Evolutionary conservation across 1,139 yeast genomes (phyloP).

Genomic region (Pichia sp.): DNA sequence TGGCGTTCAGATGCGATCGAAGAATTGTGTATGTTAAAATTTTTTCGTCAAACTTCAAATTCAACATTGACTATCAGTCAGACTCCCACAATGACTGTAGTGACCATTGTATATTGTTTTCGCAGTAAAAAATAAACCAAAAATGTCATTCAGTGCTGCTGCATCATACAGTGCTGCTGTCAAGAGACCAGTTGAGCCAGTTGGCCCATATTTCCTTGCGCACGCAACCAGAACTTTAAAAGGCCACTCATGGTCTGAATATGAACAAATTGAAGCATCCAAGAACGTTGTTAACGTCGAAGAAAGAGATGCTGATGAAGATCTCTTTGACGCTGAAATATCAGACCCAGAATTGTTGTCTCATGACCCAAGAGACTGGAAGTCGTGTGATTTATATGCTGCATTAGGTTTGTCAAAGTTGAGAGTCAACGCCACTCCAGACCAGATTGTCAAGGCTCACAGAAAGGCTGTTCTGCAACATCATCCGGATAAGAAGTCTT

Average conservation of each 20-base stretch:
- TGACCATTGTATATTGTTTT: too few relatives aligned
- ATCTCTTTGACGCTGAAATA: constrained; percentile 62
- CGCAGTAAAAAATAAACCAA: too few relatives aligned
- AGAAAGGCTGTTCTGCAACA: constrained; percentile 95
- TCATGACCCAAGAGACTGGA: constrained; percentile 98
- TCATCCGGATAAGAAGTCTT: constrained; percentile 95
- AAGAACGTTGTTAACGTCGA: constrained; percentile 75
- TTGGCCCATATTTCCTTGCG: constrained; percentile 91
- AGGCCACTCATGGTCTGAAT: constrained; percentile 99
- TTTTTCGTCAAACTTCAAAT: too few relatives aligned
- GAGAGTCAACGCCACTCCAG: constrained; percentile 88
- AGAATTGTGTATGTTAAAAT: too few relatives aligned
- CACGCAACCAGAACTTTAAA: constrained; percentile 95
- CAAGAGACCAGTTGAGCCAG: constrained; percentile 92
- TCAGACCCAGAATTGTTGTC: constrained; percentile 61
- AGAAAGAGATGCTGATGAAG: constrained; percentile 66
- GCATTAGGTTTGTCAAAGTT: constrained; percentile 90
- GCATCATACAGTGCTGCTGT: constrained; percentile 54
- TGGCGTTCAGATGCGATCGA: too few relatives aligned
- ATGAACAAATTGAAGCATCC: constrained; percentile 89
- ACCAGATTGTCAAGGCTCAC: constrained; percentile 93
- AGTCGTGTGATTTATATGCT: constrained; percentile 91
- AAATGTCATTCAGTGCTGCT: constrained; percentile 36
- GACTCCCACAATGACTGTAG: too few relatives aligned
- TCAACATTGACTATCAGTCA: too few relatives aligned